phyloP scores from a whole-genome alignment of 1,284 basidiomycete species.

The Heterobasidion irregulare region DNA sequence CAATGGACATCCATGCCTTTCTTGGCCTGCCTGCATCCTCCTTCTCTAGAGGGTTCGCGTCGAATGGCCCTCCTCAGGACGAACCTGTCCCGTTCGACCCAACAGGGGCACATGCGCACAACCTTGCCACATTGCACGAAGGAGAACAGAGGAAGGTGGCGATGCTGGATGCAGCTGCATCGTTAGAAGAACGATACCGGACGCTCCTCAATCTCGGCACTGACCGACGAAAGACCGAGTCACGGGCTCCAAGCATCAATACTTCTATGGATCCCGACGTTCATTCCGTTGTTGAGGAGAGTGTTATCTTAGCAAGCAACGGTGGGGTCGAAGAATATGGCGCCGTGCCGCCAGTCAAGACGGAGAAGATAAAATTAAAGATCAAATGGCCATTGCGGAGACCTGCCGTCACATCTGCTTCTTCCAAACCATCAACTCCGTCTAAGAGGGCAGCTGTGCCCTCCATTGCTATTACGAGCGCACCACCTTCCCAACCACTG shows the following conservation, averaged over 20 bases:
- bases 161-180: constrained; percentile 60
- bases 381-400: constrained; percentile 24
- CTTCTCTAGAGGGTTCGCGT: constrained; percentile 23
- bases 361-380: constrained; percentile 28
- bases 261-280: constrained; percentile 9
- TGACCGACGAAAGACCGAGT: constrained; percentile 19
- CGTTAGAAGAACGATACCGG: constrained; percentile 62
- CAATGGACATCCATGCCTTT: constrained; percentile 65
- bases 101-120: not conserved
- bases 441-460: too few species aligned
- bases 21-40: constrained; percentile 47
- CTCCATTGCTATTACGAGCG: not conserved
- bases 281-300: constrained; percentile 7
- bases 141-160: constrained; percentile 62
- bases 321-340: constrained; percentile 9
- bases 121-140: constrained; percentile 29
- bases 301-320: constrained; percentile 6
- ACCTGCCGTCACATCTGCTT: not conserved
- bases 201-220: constrained; percentile 50
- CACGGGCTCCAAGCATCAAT: constrained; percentile 7
- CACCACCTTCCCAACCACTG: not conserved
- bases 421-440: constrained; percentile 5
- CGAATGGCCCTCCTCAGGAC: too few species aligned
- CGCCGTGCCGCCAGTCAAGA: constrained; percentile 1
- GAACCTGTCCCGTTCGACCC: not conserved